A percentile compares a stretch with the other conserved stretches of the same genome.
Evolutionary conservation across 129 eudicot genomes (phyloP).

Genomic region (Scalesia atractyloides): DNA sequence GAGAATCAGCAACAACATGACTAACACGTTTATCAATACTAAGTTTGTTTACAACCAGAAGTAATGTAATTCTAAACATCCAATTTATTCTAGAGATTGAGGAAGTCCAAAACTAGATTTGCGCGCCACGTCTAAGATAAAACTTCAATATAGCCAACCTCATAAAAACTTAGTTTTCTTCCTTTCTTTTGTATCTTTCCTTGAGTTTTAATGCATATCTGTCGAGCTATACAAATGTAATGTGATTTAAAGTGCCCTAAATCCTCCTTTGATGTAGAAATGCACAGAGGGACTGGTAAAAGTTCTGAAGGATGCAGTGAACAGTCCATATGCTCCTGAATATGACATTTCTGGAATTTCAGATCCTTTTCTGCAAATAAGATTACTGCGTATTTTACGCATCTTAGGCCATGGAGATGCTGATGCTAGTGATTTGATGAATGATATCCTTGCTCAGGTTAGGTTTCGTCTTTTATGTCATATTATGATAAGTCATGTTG

Average conservation of each 20-base stretch:
- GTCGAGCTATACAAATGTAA: background rate
- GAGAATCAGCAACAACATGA: too few species aligned
- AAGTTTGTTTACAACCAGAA: too few species aligned
- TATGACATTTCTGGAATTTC: conserved; percentile 92
- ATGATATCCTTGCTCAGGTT: conserved; percentile 96
- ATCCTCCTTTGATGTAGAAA: conserved; percentile 50
- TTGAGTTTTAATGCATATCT: too few species aligned
- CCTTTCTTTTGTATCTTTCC: too few species aligned
- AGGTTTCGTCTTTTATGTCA: conserved; percentile 18
- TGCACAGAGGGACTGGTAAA: conserved; percentile 86
- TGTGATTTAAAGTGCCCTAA: conserved; percentile 18
- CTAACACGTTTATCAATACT: too few species aligned
- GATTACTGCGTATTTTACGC: conserved; percentile 76
- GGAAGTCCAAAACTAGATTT: too few species aligned
- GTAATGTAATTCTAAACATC: too few species aligned
- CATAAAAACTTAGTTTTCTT: too few species aligned
- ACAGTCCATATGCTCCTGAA: conserved; percentile 98
- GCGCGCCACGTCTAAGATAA: too few species aligned
- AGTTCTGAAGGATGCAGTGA: conserved; percentile 82
- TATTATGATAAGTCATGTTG: conserved; percentile 11
- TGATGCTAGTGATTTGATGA: conserved; percentile 98
- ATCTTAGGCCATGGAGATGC: conserved; percentile 94
- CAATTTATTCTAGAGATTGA: too few species aligned
- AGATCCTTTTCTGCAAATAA: conserved; percentile 94
- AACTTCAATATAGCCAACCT: too few species aligned